Evolutionary conservation across 1,139 yeast species (phyloP), one percentile per base, ranked within the genome.

Genomic region (Spathaspora sp.): DNA sequence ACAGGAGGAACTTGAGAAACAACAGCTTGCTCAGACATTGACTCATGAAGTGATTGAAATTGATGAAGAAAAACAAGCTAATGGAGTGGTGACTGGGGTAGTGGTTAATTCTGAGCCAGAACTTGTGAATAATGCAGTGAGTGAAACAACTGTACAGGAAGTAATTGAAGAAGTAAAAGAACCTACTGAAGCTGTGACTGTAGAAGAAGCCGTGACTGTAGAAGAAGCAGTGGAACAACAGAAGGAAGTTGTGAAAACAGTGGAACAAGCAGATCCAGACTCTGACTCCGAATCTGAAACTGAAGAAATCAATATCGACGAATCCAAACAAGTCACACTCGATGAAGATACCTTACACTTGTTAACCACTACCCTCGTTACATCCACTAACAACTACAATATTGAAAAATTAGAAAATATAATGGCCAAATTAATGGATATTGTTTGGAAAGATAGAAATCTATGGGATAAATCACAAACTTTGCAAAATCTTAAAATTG

Each of bases 371-470:
- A 43, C 56, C 7, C 46, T 75, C 44, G 60, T 68, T 10, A 63
- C 60, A 16, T 52, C 61, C 20, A 80, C 95, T 0, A 71, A 67
- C 11, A 72, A 71, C 17, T 74, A 72, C 51, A 78, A 82, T 3
- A 74, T 93, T n/a, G 95, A 88, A 48, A 72, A 76, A 49, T 70
- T 93, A 36, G 97, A 93, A 64, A 80, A 80, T 42, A 65, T 85
- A 11, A 85, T 86, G 71, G 84, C 98, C 4, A 73, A 76, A 41
- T 63, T 90, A 42, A 81, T 88, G 71, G 93, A 87, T 44, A 72
- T 84, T 11, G 75, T 88, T 2, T 93, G 97, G 97, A 67, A 71
- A 9, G 80, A 81, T 52, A 74, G 96, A 45, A 65, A 72, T 43
- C 63, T 67, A 6, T 84, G 96, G 89, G 81, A 90, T 59, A 84